Conservation (phyloP, 805 yeast species). For the Starmerella asiatica region DNA sequence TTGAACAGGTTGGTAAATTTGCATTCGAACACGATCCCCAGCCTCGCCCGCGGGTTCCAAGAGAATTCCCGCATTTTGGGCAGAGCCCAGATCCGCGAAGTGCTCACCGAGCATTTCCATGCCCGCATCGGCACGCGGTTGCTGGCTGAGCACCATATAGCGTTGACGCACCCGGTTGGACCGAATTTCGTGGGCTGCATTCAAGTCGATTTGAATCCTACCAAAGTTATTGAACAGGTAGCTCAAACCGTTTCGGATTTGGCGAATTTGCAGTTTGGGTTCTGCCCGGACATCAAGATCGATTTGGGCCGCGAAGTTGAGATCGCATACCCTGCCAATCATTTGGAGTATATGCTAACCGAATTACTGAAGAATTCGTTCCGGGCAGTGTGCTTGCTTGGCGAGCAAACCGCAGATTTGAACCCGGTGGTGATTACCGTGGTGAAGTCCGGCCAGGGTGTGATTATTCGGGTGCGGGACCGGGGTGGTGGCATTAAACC, state of each 20-base stretch:
- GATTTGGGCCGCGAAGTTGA: slow-evolving; percentile 43
- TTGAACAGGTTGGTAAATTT: slow-evolving; percentile 50
- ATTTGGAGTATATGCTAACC: slow-evolving; percentile 73
- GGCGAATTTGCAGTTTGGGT: slow-evolving; percentile 72
- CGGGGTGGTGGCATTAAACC: slow-evolving; percentile 81
- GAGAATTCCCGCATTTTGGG: slow-evolving; percentile 39
- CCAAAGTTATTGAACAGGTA: slow-evolving; percentile 48
- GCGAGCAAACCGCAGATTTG: slow-evolving; percentile 37
- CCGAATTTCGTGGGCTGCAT: slow-evolving; percentile 48
- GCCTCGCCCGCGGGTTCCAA: slow-evolving; percentile 66
- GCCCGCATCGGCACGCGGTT: slow-evolving; percentile 81
- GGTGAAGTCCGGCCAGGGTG: slow-evolving; percentile 33
- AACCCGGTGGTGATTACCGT: slow-evolving; percentile 39
- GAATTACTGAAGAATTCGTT: slow-evolving; percentile 80
- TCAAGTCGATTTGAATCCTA: slow-evolving; percentile 51
- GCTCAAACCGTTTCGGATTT: slow-evolving; percentile 70
- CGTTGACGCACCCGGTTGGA: slow-evolving; percentile 38
- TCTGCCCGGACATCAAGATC: slow-evolving; percentile 45
- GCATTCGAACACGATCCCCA: slow-evolving; percentile 75
- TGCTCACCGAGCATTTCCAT: slow-evolving; percentile 61
- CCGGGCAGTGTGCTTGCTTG: slow-evolving; percentile 55
- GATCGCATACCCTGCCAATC: slow-evolving; percentile 77
- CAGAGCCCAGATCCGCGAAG: slow-evolving; percentile 39
- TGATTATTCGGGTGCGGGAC: slow-evolving; percentile 70
- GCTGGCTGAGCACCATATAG: slow-evolving; percentile 72